These are phyloP conservation scores for Biscogniauxia mediterranea DNA, from an alignment of 2,329 filamentous ascomycete species.

Conservation along the genomic window DNA sequence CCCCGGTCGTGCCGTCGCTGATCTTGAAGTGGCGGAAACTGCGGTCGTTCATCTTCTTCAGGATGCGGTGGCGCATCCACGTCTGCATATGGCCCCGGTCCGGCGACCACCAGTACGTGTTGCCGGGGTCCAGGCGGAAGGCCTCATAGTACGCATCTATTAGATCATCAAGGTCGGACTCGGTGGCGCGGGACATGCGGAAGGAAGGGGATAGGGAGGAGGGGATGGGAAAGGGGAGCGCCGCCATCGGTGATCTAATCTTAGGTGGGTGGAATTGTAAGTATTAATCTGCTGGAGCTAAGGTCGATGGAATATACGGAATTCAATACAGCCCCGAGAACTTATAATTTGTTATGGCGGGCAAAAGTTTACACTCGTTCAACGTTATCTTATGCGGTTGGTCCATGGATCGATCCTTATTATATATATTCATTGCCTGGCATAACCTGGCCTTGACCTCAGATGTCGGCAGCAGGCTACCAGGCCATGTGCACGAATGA, in stretches of 20 bases:
- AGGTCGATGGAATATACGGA: too few relatives aligned
- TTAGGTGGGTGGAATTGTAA: neutral
- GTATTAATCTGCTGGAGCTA: too few relatives aligned
- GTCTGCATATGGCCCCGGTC: constrained; percentile 21
- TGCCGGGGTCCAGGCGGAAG: constrained; percentile 24
- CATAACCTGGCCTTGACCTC: too few relatives aligned
- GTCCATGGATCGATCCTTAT: too few relatives aligned
- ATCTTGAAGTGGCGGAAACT: constrained; percentile 34
- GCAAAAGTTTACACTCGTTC: too few relatives aligned
- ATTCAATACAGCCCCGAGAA: too few relatives aligned
- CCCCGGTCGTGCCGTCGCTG: constrained; percentile 25
- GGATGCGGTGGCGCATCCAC: constrained; percentile 33
- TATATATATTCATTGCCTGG: too few relatives aligned
- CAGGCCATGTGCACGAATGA: neutral
- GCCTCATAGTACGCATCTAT: constrained; percentile 27
- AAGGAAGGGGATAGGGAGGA: constrained; percentile 24
- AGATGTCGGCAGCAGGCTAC: too few relatives aligned
- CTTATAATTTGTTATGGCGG: too few relatives aligned
- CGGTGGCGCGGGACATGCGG: constrained; percentile 25
- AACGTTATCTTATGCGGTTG: too few relatives aligned
- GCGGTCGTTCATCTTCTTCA: constrained; percentile 27
- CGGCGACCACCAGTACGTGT: constrained; percentile 32
- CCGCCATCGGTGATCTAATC: constrained; percentile 15
- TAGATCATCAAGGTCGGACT: constrained; percentile 30
- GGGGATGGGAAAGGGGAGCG: constrained; percentile 26